A percentile compares a stretch with the other conserved stretches of the same genome.
phyloP scores from a whole-genome alignment of 441 rosid genomes.

The Pelargonium myrrhifolium region DNA sequence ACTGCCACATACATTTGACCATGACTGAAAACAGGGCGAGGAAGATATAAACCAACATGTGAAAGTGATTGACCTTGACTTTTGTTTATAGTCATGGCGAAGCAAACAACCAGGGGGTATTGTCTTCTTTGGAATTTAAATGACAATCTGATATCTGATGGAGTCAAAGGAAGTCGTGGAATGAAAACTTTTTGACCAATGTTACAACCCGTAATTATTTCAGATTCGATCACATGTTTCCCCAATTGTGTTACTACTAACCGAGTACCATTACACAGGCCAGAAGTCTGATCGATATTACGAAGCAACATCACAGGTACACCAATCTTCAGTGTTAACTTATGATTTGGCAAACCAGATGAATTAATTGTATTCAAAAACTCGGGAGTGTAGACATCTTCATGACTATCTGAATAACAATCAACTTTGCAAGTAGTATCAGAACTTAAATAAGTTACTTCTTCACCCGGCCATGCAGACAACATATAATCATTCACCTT shows the following conservation, averaged over 20 bases:
- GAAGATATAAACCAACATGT: slow-evolving; percentile 1
- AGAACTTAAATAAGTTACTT: not conserved
- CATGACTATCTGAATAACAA: not conserved
- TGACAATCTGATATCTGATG: not conserved
- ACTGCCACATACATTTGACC: slow-evolving; percentile 12
- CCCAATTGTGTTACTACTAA: not conserved
- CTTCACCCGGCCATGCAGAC: not conserved
- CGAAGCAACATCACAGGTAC: slow-evolving; percentile 1
- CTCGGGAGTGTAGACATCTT: not conserved
- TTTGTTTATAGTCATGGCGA: slow-evolving; percentile 15
- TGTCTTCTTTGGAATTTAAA: slow-evolving; percentile 7
- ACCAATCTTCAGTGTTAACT: not conserved
- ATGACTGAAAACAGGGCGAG: slow-evolving; percentile 2
- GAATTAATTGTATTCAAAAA: not conserved
- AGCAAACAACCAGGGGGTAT: slow-evolving; percentile 4
- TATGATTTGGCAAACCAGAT: not conserved
- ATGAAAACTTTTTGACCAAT: not conserved
- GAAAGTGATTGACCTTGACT: slow-evolving; percentile 11
- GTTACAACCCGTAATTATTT: not conserved
- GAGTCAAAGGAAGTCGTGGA: not conserved
- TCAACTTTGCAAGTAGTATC: not conserved
- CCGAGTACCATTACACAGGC: slow-evolving; percentile 12
- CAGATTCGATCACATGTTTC: not conserved
- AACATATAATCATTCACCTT: not conserved
- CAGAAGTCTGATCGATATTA: not conserved